Percentiles rank a stretch among this genome's conserved stretches.
Evolutionary conservation across 768 basidiomycete species (phyloP).

Genomic region (Neoboletus subvelutipes): DNA sequence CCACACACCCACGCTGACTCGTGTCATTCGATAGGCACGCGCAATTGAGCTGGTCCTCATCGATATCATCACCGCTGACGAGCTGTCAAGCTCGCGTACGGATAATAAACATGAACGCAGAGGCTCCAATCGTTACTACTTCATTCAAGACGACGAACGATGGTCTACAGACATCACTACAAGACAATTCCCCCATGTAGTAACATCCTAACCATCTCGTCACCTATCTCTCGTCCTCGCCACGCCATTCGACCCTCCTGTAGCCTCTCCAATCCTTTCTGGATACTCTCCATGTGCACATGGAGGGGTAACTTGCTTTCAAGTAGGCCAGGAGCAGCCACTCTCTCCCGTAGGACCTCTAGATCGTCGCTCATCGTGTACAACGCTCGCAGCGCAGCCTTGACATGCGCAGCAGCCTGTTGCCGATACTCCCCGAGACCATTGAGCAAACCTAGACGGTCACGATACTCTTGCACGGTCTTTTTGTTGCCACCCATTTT

Average conservation of each 20-base stretch:
- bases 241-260: too few relatives aligned
- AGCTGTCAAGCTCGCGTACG: too few relatives aligned
- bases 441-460: slow-evolving; percentile 52
- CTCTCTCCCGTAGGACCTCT: slow-evolving; percentile 72
- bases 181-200: slow-evolving; percentile 9
- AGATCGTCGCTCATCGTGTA: slow-evolving; percentile 68
- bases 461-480: slow-evolving; percentile 47
- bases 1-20: too few relatives aligned
- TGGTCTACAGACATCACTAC: too few relatives aligned
- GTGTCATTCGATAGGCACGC: too few relatives aligned
- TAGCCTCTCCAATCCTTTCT: too few relatives aligned
- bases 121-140: not conserved
- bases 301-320: slow-evolving; percentile 61
- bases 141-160: not conserved
- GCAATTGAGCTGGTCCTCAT: too few relatives aligned
- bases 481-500: slow-evolving; percentile 59
- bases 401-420: slow-evolving; percentile 65
- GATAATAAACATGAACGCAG: too few relatives aligned
- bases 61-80: too few relatives aligned
- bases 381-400: slow-evolving; percentile 59
- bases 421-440: slow-evolving; percentile 57
- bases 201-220: too few relatives aligned
- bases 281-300: slow-evolving; percentile 78
- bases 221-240: too few relatives aligned
- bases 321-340: slow-evolving; percentile 63